Evolutionary conservation across 2,329 filamentous ascomycete genomes (phyloP).

Genomic region (Neofusicoccum kwambonambiense): DNA sequence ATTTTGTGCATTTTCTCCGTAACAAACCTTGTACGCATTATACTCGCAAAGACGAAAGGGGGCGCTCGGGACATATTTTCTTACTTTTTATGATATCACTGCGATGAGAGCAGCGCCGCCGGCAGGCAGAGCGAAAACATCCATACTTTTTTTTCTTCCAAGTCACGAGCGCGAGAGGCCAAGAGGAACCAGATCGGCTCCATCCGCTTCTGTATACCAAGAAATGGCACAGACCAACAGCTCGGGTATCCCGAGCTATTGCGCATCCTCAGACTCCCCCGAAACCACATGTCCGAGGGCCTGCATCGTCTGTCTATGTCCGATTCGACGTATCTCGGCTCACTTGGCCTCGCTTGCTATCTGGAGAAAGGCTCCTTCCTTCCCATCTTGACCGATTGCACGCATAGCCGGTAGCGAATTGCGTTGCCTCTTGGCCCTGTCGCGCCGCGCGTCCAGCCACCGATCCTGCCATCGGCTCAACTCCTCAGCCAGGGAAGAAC

Average conservation of each 20-base stretch:
- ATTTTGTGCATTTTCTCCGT: background rate
- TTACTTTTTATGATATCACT: background rate
- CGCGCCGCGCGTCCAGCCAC: no score
- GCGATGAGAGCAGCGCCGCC: background rate
- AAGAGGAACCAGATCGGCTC: background rate
- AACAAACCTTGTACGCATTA: background rate
- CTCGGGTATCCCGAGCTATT: background rate
- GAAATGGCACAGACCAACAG: background rate
- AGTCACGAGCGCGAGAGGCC: background rate
- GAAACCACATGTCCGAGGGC: no score
- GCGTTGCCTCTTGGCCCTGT: no score
- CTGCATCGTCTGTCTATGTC: no score
- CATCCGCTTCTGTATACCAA: background rate
- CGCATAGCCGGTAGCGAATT: no score
- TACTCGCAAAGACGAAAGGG: background rate
- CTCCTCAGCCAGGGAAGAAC: no score
- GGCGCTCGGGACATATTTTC: background rate
- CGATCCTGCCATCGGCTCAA: no score
- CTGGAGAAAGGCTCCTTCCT: no score
- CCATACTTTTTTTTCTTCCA: background rate
- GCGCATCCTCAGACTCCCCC: background rate
- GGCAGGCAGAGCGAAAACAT: constrained; percentile 1
- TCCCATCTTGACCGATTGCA: no score
- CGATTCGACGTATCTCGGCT: no score
- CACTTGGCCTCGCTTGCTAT: no score